Evolutionary conservation across 2,329 filamentous ascomycete genomes (phyloP).

Genomic region (Fusarium nisikadoi): DNA sequence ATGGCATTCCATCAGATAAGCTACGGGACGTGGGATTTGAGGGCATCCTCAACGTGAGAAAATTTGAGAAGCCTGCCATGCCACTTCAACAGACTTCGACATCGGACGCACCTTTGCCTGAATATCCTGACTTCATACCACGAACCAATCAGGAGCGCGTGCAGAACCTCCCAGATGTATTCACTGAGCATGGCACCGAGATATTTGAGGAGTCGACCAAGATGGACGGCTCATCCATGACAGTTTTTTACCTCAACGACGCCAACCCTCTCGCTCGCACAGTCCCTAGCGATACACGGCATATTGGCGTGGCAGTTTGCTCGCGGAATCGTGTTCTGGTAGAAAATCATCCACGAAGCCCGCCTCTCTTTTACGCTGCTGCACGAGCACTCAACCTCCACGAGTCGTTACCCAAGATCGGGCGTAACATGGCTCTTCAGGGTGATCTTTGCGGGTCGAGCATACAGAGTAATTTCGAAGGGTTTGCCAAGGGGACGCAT

Average conservation of each 20-base stretch:
- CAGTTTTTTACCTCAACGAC: conserved; percentile 49
- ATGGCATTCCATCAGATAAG: background rate
- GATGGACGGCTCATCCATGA: conserved; percentile 54
- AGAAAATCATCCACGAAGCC: conserved; percentile 18
- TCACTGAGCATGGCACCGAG: conserved; percentile 24
- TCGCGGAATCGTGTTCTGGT: conserved; percentile 38
- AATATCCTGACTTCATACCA: conserved; percentile 36
- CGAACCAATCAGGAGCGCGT: conserved; percentile 41
- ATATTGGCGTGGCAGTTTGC: conserved; percentile 33
- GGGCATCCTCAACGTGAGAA: conserved; percentile 29
- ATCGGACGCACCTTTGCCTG: conserved; percentile 3
- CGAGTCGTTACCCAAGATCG: conserved; percentile 9
- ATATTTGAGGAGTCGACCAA: conserved; percentile 53
- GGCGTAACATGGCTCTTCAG: conserved; percentile 37
- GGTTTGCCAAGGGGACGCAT: conserved; percentile 32
- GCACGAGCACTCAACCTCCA: conserved; percentile 21
- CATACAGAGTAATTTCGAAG: conserved; percentile 40
- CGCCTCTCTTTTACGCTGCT: conserved; percentile 30
- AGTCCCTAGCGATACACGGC: conserved; percentile 26
- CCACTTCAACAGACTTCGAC: background rate
- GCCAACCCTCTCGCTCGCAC: conserved; percentile 28
- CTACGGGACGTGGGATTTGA: conserved; percentile 34
- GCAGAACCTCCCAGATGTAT: conserved; percentile 36
- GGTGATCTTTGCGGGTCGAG: conserved; percentile 42
- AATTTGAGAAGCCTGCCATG: conserved; percentile 26